These are phyloP conservation scores for Escallonia rubra DNA, from an alignment of 129 eudicot genomes.

Conservation along the genomic window DNA sequence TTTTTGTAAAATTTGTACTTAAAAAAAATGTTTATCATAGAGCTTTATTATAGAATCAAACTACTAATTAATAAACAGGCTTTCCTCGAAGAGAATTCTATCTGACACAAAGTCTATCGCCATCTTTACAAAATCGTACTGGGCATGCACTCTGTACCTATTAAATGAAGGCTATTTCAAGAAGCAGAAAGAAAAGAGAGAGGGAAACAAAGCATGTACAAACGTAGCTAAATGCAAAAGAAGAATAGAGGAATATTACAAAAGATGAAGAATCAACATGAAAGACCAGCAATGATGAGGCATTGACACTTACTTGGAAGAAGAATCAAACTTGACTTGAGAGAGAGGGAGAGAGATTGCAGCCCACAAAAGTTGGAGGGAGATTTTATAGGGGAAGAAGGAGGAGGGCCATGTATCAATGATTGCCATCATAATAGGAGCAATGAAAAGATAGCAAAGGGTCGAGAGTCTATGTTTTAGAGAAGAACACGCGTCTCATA, in stretches of 20 bases:
- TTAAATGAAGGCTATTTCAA: neutral
- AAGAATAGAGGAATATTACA: neutral
- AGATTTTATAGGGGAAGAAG: conserved; percentile 11
- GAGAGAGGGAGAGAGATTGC: conserved; percentile 1
- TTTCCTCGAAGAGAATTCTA: too few relatives aligned
- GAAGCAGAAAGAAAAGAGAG: neutral
- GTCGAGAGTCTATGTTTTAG: conserved; percentile 26
- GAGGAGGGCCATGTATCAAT: conserved; percentile 6
- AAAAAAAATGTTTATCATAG: too few relatives aligned
- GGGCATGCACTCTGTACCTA: too few relatives aligned
- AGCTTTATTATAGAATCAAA: too few relatives aligned
- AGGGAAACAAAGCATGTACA: neutral
- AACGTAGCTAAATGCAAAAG: neutral
- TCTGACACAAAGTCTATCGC: too few relatives aligned
- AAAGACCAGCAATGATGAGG: neutral
- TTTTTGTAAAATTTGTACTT: too few relatives aligned
- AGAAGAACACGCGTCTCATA: conserved; percentile 24
- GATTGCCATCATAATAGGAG: neutral
- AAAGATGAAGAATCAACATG: neutral
- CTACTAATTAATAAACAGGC: too few relatives aligned
- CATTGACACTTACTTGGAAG: neutral
- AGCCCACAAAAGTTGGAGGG: neutral
- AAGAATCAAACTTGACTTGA: neutral
- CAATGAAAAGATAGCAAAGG: conserved; percentile 4
- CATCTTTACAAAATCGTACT: too few relatives aligned